Evolutionary conservation across 2,329 filamentous ascomycete species (phyloP).

Genomic region (Claviceps paspali): DNA sequence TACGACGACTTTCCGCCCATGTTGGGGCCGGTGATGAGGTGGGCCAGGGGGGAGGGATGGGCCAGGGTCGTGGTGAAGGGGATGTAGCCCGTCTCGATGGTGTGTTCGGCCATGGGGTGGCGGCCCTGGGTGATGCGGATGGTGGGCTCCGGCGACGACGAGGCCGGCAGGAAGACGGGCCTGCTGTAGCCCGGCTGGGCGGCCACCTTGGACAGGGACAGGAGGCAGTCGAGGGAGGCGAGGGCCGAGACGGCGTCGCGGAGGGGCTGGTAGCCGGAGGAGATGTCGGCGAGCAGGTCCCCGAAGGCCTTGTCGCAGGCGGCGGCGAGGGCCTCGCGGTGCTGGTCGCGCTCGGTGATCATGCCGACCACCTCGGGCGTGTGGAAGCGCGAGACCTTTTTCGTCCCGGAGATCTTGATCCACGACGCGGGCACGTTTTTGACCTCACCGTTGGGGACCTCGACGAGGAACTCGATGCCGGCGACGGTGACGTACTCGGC

Average conservation of each 20-base stretch:
- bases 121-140: slow-evolving; percentile 53
- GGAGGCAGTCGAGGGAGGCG: slow-evolving; percentile 74
- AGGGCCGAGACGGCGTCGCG: slow-evolving; percentile 79
- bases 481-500: slow-evolving; percentile 71
- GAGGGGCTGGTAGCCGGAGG: slow-evolving; percentile 73
- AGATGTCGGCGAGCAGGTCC: slow-evolving; percentile 55
- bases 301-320: slow-evolving; percentile 78
- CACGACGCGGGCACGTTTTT: slow-evolving; percentile 87
- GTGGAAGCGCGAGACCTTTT: slow-evolving; percentile 83
- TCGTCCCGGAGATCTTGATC: slow-evolving; percentile 89
- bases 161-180: slow-evolving; percentile 49
- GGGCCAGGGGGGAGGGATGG: slow-evolving; percentile 50
- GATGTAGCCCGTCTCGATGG: slow-evolving; percentile 74
- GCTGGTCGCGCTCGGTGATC: slow-evolving; percentile 77
- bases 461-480: slow-evolving; percentile 88
- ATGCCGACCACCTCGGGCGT: slow-evolving; percentile 77
- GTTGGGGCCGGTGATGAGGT: slow-evolving; percentile 91
- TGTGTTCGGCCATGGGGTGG: slow-evolving; percentile 91
- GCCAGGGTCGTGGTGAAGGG: slow-evolving; percentile 70
- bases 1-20: slow-evolving; percentile 99
- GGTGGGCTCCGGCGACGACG: slow-evolving; percentile 36
- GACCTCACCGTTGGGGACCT: slow-evolving; percentile 68
- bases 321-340: slow-evolving; percentile 83
- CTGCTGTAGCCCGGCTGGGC: slow-evolving; percentile 76
- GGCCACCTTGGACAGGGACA: slow-evolving; percentile 74